Base-by-base conservation (phyloP, 768 basidiomycete genomes). In the Lyophyllum semitale region DNA sequence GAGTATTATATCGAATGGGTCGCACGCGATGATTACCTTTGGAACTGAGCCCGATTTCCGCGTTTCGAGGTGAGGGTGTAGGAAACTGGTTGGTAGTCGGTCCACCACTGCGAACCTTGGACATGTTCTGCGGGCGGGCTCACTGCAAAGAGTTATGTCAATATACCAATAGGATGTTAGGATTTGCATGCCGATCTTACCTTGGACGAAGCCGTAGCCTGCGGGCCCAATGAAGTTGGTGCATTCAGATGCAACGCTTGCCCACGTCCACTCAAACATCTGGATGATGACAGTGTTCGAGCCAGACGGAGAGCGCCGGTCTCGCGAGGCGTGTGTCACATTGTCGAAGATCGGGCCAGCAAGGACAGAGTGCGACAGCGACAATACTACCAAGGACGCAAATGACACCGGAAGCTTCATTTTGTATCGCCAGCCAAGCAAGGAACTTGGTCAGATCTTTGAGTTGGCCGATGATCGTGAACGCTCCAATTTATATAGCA, bases 191-290 rank as follows among this genome's bases (percentile, higher is more conserved):
- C 29, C 26, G 37, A 13, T 71, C 4, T 68, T 57, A 84, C 85
- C 82, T 84, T 88, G 87, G 20, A 88, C 85, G 60, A 78, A 88
- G 6, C 85, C 87, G 63, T 88, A 81, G 8, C 85, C 85, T n/a
- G 83, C 80, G 3, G 87, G 85, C 1, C 87, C 87, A 38, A 89
- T 75, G 63, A 87, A 88, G 49, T 72, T 73, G 4, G 76, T 81
- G 68, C 87, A 89, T 66, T 89, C 87, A 2, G 76, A 63, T 0
- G 85, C 86, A 43, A 89, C 63, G 55, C 82, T 80, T 54, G 75
- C 73, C 82, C 82, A 84, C 11, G 65, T 77, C 87, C 87, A 88
- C 63, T 87, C 77, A 61, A 88, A 89, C 81, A 89, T 83, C 67
- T 88, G 84, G 15, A 84, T 77, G 63, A 88, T 87, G 56, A 87